A percentile compares a stretch with the other conserved stretches of the same genome.
Evolutionary conservation across 768 basidiomycete species (phyloP).

Genomic region (Lentinula sp.): DNA sequence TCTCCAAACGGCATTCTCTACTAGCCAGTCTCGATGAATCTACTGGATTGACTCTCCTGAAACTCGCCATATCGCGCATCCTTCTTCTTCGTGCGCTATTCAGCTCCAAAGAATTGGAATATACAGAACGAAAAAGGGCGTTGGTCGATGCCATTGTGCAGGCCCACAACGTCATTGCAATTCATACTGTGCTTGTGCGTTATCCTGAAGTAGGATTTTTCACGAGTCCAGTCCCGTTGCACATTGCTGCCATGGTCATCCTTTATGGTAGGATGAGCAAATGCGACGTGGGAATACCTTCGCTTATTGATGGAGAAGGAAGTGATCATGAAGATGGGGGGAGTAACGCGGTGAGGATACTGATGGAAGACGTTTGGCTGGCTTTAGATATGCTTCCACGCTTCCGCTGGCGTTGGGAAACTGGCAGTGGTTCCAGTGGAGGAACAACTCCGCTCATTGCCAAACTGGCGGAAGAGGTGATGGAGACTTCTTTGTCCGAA

Average conservation of each 20-base stretch:
- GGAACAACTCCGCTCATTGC: constrained; percentile 75
- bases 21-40: constrained; percentile 75
- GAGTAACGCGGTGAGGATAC: constrained; percentile 26
- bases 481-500: constrained; percentile 64
- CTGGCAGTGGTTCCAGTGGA: constrained; percentile 37
- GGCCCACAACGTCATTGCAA: constrained; percentile 81
- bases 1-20: constrained; percentile 58
- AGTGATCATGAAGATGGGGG: constrained; percentile 33
- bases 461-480: constrained; percentile 74
- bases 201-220: constrained; percentile 88
- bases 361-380: constrained; percentile 75
- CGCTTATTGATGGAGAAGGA: constrained; percentile 36
- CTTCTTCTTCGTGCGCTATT: constrained; percentile 75
- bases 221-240: constrained; percentile 82
- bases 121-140: constrained; percentile 60
- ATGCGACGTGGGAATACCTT: constrained; percentile 46
- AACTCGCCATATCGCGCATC: constrained; percentile 77
- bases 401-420: constrained; percentile 88
- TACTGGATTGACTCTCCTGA: constrained; percentile 76
- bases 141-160: constrained; percentile 80
- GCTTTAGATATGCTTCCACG: constrained; percentile 85
- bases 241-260: constrained; percentile 90
- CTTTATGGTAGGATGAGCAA: constrained; percentile 82
- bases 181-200: constrained; percentile 77
- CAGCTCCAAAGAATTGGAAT: constrained; percentile 66